These are phyloP conservation scores for Populus trichocarpa DNA, from an alignment of 441 rosid genomes.

Conservation along the genomic window DNA sequence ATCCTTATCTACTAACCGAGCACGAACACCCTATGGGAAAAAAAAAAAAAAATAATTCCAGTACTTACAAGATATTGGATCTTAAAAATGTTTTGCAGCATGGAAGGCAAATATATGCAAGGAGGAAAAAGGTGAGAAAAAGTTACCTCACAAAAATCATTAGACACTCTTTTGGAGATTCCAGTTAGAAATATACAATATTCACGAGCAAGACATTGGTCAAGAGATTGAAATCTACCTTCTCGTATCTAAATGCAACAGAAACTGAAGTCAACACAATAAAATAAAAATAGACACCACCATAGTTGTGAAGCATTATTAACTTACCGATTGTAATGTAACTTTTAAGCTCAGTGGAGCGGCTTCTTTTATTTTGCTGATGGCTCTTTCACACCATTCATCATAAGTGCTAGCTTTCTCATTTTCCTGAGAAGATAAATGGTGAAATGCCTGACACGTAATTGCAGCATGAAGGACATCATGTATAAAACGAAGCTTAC, in stretches of 20 bases:
- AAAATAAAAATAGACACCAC: background rate
- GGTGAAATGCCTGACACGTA: background rate
- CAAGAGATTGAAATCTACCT: conserved; percentile 87
- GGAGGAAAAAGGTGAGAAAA: conserved; percentile 5
- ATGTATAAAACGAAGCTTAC: conserved; percentile 37
- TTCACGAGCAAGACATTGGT: conserved; percentile 81
- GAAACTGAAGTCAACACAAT: conserved; percentile 6
- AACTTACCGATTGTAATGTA: conserved; percentile 69
- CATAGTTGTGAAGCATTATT: background rate
- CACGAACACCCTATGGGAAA: conserved; percentile 60
- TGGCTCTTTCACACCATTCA: conserved; percentile 57
- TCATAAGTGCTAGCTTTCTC: conserved; percentile 47
- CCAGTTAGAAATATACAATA: conserved; percentile 58
- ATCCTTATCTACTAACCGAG: conserved; percentile 74
- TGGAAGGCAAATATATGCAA: background rate
- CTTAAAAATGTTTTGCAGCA: background rate
- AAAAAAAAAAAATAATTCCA: background rate
- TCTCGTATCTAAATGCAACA: conserved; percentile 58
- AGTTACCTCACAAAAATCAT: conserved; percentile 68
- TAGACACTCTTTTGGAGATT: conserved; percentile 52
- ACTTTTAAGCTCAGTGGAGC: conserved; percentile 91
- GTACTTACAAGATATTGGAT: conserved; percentile 5
- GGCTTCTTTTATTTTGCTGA: conserved; percentile 64
- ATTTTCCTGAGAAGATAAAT: conserved; percentile 44
- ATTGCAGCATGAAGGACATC: background rate